A percentile compares a stretch with the other conserved stretches of the same genome.
Conservation (phyloP, 805 yeast genomes). For the Cyberlindnera lachancei region DNA sequence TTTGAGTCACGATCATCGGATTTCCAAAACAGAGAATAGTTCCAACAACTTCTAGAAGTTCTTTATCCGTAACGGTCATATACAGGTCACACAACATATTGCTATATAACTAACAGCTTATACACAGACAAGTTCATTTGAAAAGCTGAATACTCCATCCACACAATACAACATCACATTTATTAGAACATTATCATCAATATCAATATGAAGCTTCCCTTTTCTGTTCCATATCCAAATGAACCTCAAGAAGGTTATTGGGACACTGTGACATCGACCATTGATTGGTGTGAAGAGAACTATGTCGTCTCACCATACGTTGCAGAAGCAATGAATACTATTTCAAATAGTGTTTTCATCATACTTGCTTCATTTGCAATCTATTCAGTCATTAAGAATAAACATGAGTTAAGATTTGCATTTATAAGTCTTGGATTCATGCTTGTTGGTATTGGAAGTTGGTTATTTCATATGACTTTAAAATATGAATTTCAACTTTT, state of each 20-base stretch:
- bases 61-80: too few relatives aligned
- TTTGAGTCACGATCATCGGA: too few relatives aligned
- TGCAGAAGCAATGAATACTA: slow-evolving; percentile 86
- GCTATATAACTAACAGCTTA: too few relatives aligned
- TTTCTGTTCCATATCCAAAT: slow-evolving; percentile 48
- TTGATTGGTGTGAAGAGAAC: slow-evolving; percentile 98
- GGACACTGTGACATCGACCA: slow-evolving; percentile 88
- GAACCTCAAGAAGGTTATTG: slow-evolving; percentile 56
- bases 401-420: slow-evolving; percentile 63
- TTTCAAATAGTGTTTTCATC: slow-evolving; percentile 60
- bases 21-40: too few relatives aligned
- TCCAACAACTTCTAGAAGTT: too few relatives aligned
- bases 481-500: slow-evolving; percentile 81
- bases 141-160: too few relatives aligned
- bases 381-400: slow-evolving; percentile 48
- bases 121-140: too few relatives aligned
- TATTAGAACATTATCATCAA: too few relatives aligned
- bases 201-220: too few relatives aligned
- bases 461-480: slow-evolving; percentile 96
- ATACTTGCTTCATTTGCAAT: slow-evolving; percentile 58
- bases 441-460: slow-evolving; percentile 86
- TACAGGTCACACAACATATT: too few relatives aligned
- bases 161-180: too few relatives aligned
- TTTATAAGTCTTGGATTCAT: slow-evolving; percentile 73
- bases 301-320: slow-evolving; percentile 79